These are phyloP conservation scores for Cladosporium velox DNA, from an alignment of 2,329 filamentous ascomycete species.

Conservation along the genomic window DNA sequence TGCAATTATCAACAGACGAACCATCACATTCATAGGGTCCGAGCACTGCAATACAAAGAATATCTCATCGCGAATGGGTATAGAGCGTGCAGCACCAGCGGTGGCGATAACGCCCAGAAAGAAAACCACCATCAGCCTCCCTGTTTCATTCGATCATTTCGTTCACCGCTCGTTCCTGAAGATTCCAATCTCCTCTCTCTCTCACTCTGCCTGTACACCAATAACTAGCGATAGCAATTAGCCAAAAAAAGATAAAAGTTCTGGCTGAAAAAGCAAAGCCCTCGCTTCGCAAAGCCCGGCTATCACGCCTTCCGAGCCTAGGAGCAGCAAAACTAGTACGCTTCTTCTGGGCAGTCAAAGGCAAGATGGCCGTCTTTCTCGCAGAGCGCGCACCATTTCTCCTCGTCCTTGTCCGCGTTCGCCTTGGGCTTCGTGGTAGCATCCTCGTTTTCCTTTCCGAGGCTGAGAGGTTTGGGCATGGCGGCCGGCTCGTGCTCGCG, in stretches of 20 bases:
- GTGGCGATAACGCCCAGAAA: conserved; percentile 4
- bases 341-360: conserved; percentile 43
- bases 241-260: background rate
- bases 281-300: background rate
- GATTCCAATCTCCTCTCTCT: background rate
- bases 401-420: conserved; percentile 58
- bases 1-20: too few species aligned
- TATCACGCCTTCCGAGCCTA: conserved; percentile 1
- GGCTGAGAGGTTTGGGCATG: conserved; percentile 23
- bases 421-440: conserved; percentile 13
- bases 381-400: conserved; percentile 96
- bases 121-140: background rate
- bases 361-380: conserved; percentile 96
- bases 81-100: conserved; percentile 8
- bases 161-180: background rate
- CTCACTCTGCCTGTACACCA: background rate
- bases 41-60: conserved; percentile 7
- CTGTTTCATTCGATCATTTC: background rate
- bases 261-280: background rate
- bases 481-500: conserved; percentile 20
- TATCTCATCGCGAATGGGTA: conserved; percentile 14
- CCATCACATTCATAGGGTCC: background rate
- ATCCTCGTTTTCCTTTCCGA: conserved; percentile 20
- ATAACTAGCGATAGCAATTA: background rate
- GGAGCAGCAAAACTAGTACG: conserved; percentile 36